Evolutionary conservation across 2,329 filamentous ascomycete species (phyloP), one percentile per base, ranked within the genome.

Genomic region (Corinectria fuckeliana): DNA sequence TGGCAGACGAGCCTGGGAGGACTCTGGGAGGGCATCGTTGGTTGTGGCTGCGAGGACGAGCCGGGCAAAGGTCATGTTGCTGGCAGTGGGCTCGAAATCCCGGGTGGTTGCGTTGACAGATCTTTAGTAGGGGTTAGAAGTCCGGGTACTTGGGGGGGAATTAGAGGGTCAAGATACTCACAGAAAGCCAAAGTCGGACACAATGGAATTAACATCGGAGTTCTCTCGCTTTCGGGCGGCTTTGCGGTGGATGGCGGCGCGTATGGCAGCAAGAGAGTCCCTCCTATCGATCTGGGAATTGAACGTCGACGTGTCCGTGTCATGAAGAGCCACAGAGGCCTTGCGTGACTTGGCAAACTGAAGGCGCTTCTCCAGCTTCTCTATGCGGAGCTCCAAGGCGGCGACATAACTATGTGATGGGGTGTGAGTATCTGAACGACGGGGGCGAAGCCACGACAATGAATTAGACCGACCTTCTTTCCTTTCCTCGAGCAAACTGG

Each of bases 401-500:
- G 94, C 92, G 42, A 98, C 93, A 82, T 98, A 99, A 77, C 88
- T 90, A 41, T 56, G 13, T 28, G 51, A 20, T n/a, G 52, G 20
- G n/a, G 30, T 39, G 50, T 63, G 55, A 66, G 64, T 28, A 54
- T n/a, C n/a, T 18, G 13, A 34, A 20, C 18, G n/a, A 10, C 30
- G 39, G 11, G 20, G 10, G 38, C 9, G 18, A 4, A 25, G 18
- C n/a, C 16, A 49, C 38, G 8, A n/a, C 4, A 9, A 18, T 36
- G 3, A n/a, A n/a, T n/a, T 4, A 13, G 28, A 69, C 77, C 58
- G 67, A 88, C 88, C 93, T 98, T 71, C 94, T 85, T 74, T 98
- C 95, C 76, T 98, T 98, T 61, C 95, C 95, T 63, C 93, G 85
- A 0, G 94, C 93, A 76, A 97, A 98, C 74, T 97, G 93, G 72